Percentiles rank a stretch among this genome's conserved stretches.
phyloP scores from a whole-genome alignment of 2,329 filamentous ascomycete species.

The Hymenoscyphus fraxineus region DNA sequence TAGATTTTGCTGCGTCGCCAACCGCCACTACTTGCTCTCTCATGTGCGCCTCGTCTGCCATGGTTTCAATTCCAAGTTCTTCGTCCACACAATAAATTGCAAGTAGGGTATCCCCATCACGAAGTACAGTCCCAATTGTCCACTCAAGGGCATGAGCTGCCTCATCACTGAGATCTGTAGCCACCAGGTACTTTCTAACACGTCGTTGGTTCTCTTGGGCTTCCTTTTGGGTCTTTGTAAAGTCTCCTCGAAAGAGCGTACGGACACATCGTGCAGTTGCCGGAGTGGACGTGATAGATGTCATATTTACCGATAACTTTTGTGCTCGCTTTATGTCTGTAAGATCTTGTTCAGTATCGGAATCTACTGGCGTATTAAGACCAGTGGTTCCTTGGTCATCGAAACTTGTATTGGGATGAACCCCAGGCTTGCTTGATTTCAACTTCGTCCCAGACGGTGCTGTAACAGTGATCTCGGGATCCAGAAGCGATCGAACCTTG shows the following conservation, averaged over 20 bases:
- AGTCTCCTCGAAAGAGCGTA: constrained; percentile 88
- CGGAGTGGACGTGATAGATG: constrained; percentile 70
- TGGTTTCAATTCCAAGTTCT: constrained; percentile 57
- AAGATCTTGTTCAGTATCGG: constrained; percentile 81
- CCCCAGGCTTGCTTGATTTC: constrained; percentile 51
- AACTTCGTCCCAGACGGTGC: constrained; percentile 58
- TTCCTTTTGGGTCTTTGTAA: constrained; percentile 68
- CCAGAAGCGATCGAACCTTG: constrained; percentile 37
- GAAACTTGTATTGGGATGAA: constrained; percentile 83
- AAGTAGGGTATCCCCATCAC: constrained; percentile 90
- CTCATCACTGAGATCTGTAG: constrained; percentile 90
- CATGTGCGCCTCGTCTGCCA: constrained; percentile 64
- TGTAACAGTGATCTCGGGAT: constrained; percentile 64
- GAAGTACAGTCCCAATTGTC: constrained; percentile 91
- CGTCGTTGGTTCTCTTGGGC: constrained; percentile 75
- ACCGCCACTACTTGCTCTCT: constrained; percentile 73
- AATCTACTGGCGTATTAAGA: constrained; percentile 61
- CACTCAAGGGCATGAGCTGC: constrained; percentile 94
- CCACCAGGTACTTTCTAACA: constrained; percentile 88
- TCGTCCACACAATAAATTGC: constrained; percentile 94
- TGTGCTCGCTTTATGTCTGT: constrained; percentile 86
- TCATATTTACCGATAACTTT: constrained; percentile 75
- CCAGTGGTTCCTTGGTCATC: constrained; percentile 52
- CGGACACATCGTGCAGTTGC: constrained; percentile 78
- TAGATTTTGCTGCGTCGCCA: constrained; percentile 47